Conservation (phyloP, 140 eudicot genomes). For the Stevia rebaudiana region DNA sequence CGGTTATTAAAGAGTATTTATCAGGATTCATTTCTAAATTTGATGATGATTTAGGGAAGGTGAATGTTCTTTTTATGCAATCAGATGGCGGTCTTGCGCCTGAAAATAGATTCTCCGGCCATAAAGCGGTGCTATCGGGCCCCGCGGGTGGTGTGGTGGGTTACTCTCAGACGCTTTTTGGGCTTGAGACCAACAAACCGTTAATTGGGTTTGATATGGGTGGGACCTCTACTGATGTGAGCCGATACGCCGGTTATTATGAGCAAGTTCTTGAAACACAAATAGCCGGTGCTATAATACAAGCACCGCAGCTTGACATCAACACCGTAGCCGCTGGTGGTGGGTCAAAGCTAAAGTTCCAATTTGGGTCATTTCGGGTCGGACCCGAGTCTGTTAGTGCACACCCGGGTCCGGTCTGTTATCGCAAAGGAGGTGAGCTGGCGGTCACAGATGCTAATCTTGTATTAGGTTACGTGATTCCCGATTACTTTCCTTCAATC, state of each 20-base stretch:
- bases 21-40: slow-evolving; percentile 89
- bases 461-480: slow-evolving; percentile 77
- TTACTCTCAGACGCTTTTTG: slow-evolving; percentile 83
- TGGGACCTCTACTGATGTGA: slow-evolving; percentile 96
- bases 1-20: slow-evolving; percentile 82
- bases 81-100: slow-evolving; percentile 99
- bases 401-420: slow-evolving; percentile 98
- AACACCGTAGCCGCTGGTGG: slow-evolving; percentile 99
- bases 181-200: slow-evolving; percentile 77
- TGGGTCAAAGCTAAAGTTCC: slow-evolving; percentile 91
- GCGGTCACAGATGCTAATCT: slow-evolving; percentile 97
- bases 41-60: slow-evolving; percentile 60
- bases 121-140: slow-evolving; percentile 93
- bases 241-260: slow-evolving; percentile 85
- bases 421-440: slow-evolving; percentile 89
- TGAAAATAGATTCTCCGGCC: slow-evolving; percentile 90
- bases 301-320: slow-evolving; percentile 97
- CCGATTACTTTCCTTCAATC: slow-evolving; percentile 87
- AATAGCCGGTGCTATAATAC: slow-evolving; percentile 93
- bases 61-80: slow-evolving; percentile 92
- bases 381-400: slow-evolving; percentile 99
- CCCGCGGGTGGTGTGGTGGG: slow-evolving; percentile 99
- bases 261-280: slow-evolving; percentile 96
- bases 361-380: slow-evolving; percentile 84
- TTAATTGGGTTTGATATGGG: slow-evolving; percentile 99